phyloP scores from a whole-genome alignment of 176 grass and related monocot species.

The Elaeis guineensis region DNA sequence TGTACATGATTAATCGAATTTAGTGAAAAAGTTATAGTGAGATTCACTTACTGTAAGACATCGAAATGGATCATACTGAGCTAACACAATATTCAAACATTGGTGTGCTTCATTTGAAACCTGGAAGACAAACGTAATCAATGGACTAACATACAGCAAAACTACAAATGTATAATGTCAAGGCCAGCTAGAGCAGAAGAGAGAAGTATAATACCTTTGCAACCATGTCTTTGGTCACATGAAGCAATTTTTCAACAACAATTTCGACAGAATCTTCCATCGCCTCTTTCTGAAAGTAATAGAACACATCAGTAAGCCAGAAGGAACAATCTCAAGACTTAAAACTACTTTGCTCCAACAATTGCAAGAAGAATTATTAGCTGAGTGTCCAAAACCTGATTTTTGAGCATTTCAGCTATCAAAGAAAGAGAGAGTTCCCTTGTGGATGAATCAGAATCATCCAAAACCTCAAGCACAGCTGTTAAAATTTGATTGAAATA shows the following conservation, averaged over 20 bases:
- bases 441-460: constrained; percentile 68
- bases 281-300: constrained; percentile 53
- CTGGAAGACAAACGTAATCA: constrained; percentile 43
- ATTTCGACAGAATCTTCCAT: constrained; percentile 96
- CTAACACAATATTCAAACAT: constrained; percentile 67
- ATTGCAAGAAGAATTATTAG: no score
- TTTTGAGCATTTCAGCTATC: constrained; percentile 80
- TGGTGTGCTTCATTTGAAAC: constrained; percentile 86
- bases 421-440: constrained; percentile 80
- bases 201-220: constrained; percentile 46
- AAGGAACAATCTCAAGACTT: no score
- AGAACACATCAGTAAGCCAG: background rate
- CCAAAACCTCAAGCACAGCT: constrained; percentile 79
- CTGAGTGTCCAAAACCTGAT: constrained; percentile 44
- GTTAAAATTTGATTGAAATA: constrained; percentile 99
- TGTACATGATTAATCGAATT: background rate
- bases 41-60: constrained; percentile 62
- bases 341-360: no score
- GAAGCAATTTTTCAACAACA: constrained; percentile 90
- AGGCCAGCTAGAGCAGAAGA: constrained; percentile 1
- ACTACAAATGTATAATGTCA: background rate
- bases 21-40: background rate
- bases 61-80: constrained; percentile 82
- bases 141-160: constrained; percentile 9
- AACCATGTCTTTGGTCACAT: constrained; percentile 68